Evolutionary conservation across 768 basidiomycete genomes (phyloP).

Genomic region (Pisolithus albus): DNA sequence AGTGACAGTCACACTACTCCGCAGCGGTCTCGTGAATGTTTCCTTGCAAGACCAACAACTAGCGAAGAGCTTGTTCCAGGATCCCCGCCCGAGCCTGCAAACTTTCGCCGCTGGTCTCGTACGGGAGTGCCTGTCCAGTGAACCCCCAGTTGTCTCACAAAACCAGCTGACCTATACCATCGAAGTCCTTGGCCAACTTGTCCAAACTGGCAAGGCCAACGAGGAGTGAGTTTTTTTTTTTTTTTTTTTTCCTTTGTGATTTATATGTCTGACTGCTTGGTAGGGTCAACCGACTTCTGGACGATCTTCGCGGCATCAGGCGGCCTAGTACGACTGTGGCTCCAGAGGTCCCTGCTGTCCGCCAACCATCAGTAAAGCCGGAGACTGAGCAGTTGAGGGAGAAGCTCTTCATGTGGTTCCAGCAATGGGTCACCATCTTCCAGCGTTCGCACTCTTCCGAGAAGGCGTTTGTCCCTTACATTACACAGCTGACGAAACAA

Average conservation of each 20-base stretch:
- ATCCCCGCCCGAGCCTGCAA: constrained; percentile 70
- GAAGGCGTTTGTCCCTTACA: constrained; percentile 92
- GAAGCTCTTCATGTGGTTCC: constrained; percentile 74
- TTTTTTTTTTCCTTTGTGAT: constrained; percentile 8
- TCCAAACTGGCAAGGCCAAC: constrained; percentile 68
- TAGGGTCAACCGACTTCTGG: constrained; percentile 66
- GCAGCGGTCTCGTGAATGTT: constrained; percentile 72
- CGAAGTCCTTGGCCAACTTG: constrained; percentile 72
- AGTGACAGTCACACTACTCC: constrained; percentile 83
- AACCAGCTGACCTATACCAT: constrained; percentile 74
- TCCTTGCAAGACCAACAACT: constrained; percentile 83
- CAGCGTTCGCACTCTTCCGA: constrained; percentile 87
- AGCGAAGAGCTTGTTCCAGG: constrained; percentile 74
- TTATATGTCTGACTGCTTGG: constrained; percentile 1
- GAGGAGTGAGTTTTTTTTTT: constrained; percentile 61
- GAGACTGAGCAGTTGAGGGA: constrained; percentile 72
- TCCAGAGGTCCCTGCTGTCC: constrained; percentile 31
- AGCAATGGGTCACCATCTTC: constrained; percentile 95
- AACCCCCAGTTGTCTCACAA: constrained; percentile 75
- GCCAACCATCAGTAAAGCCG: constrained; percentile 51
- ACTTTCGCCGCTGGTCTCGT: constrained; percentile 80
- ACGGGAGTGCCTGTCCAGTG: constrained; percentile 76
- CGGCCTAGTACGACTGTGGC: constrained; percentile 33
- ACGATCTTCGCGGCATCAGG: constrained; percentile 72
- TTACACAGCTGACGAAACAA: constrained; percentile 95